Base-by-base conservation (phyloP, 352 stramenopile genomes). In the Elongisporangium anandrum region DNA sequence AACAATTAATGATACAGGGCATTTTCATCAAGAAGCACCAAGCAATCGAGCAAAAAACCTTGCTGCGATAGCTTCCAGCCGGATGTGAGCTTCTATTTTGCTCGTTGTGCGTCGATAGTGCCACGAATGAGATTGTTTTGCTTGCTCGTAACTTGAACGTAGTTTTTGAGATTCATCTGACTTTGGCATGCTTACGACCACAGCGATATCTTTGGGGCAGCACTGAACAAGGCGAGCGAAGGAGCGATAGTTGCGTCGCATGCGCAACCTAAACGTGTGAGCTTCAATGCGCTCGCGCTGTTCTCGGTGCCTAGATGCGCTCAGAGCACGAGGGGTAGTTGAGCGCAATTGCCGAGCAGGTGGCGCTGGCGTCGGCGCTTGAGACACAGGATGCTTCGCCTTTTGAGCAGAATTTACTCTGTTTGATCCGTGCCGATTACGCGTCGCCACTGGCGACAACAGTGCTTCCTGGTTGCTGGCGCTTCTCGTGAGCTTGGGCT, bases 31-130 rank as follows among this genome's bases (percentile, higher is more conserved):
- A 63, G 15, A 19, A 52, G 13, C 7, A 24, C 8, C 34, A 50
- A 13, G 52, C 41, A 26, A 53, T 52, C 13, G 53, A 56, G 2
- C n/a, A 51, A 9, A 34, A 34, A 3, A 75, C 68, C 62, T 75
- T 49, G 70, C 68, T 16, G 65, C 57, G 17, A 72, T 52, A 26
- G n/a, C 72, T 59, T 22, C 57, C 55, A 10, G 65, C 52, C 21
- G 56, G 54, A 22, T 68, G 50, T 17, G 56, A 38, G 59, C 45
- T 9, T 49, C 17, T 4, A n/a, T 50, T 26, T 19, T n/a, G 16
- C 7, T n/a, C 41, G 12, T 54, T 22, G 24, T 53, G 49, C 23
- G 9, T 22, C 22, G 34, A 45, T 15, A 16, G 34, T 45, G 34
- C 1, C 34, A 12, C 34, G 34, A 45, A 4, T 12, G 34, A 45